Conservation (phyloP, 2,329 filamentous ascomycete species). For the Didymella sp. region DNA sequence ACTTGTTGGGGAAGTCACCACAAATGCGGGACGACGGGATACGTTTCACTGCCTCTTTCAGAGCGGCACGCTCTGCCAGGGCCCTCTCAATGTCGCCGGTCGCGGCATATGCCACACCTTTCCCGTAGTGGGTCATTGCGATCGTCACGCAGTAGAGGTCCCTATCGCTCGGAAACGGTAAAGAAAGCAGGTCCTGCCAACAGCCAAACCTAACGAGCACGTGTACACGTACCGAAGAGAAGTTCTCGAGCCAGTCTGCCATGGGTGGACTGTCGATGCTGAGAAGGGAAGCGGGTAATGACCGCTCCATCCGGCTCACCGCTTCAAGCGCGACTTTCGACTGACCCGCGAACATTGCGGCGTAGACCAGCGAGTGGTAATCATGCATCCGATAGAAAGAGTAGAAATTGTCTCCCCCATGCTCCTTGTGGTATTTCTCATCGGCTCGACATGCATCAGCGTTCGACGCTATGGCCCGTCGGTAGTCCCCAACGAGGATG, state of each 20-base stretch:
- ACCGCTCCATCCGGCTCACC: slow-evolving; percentile 64
- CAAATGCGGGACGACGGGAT: slow-evolving; percentile 66
- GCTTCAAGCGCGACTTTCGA: slow-evolving; percentile 68
- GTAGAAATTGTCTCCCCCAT: slow-evolving; percentile 74
- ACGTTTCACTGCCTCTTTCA: slow-evolving; percentile 57
- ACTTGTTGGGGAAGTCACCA: slow-evolving; percentile 72
- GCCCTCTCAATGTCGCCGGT: slow-evolving; percentile 64
- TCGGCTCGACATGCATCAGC: slow-evolving; percentile 71
- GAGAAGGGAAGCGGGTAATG: slow-evolving; percentile 69
- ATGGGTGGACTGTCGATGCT: slow-evolving; percentile 72
- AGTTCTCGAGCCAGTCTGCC: slow-evolving; percentile 80
- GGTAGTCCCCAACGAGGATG: slow-evolving; percentile 74
- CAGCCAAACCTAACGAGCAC: slow-evolving; percentile 74
- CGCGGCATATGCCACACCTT: slow-evolving; percentile 70
- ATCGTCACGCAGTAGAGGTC: slow-evolving; percentile 73
- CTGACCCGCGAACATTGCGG: slow-evolving; percentile 78
- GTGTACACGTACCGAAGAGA: slow-evolving; percentile 71
- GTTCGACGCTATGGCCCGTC: slow-evolving; percentile 71
- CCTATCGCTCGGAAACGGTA: slow-evolving; percentile 64
- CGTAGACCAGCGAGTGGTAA: slow-evolving; percentile 77
- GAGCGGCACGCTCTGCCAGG: slow-evolving; percentile 58
- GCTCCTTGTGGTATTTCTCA: slow-evolving; percentile 66
- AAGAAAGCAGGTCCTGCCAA: slow-evolving; percentile 70
- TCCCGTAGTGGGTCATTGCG: slow-evolving; percentile 72
- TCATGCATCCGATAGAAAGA: slow-evolving; percentile 77